Conservation (phyloP, 495 filamentous ascomycete genomes). For the Aspergillus ostianus region DNA sequence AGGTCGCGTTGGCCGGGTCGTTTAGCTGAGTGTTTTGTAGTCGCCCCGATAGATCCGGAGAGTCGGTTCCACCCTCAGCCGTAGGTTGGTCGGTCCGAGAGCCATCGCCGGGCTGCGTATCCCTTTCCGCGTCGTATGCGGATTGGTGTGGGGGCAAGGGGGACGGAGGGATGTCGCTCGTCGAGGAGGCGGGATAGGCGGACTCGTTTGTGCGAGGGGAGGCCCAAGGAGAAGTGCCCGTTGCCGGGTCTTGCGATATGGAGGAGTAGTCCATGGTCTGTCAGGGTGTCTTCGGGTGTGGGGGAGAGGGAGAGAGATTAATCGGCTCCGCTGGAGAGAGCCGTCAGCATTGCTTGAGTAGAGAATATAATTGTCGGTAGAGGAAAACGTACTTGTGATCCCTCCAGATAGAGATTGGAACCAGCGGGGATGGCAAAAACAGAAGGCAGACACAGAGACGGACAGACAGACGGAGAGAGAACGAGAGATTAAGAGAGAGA, state of each 20-base stretch:
- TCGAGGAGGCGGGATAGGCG: conserved; percentile 48
- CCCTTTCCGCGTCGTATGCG: conserved; percentile 36
- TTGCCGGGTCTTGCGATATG: conserved; percentile 68
- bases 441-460: conserved; percentile 5
- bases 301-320: conserved; percentile 19
- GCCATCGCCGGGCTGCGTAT: conserved; percentile 23
- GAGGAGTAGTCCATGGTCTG: conserved; percentile 78
- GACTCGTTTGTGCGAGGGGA: conserved; percentile 65
- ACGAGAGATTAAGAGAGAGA: conserved; percentile 4
- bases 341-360: conserved; percentile 15
- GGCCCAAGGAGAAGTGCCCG: conserved; percentile 75
- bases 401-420: conserved; percentile 2
- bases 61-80: conserved; percentile 21
- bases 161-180: conserved; percentile 55
- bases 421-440: not conserved
- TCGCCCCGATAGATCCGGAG: conserved; percentile 44
- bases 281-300: conserved; percentile 5
- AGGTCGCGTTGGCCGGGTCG: conserved; percentile 37
- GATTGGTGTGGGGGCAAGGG: conserved; percentile 46
- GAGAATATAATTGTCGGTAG: not conserved
- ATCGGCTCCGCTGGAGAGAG: conserved; percentile 20
- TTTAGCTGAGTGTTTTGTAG: conserved; percentile 43
- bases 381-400: conserved; percentile 9
- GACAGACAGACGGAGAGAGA: conserved; percentile 2
- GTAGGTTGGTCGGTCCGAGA: conserved; percentile 3